Base-by-base conservation (phyloP, 2,329 filamentous ascomycete species). In the Calonectria montana region DNA sequence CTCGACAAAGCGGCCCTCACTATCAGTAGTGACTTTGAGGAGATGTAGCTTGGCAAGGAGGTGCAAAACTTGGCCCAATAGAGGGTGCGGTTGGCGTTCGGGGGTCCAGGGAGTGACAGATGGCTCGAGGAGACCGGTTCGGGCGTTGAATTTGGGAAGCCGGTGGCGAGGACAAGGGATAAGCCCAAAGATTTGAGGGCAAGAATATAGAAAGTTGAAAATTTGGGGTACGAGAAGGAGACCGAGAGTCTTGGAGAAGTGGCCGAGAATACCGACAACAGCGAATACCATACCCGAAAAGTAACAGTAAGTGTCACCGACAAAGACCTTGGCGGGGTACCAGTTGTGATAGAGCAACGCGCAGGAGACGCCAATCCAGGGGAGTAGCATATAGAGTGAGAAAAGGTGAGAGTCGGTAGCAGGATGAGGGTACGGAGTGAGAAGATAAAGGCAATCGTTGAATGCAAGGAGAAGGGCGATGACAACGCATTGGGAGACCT, bases 211-310 rank as follows among this genome's bases (percentile, higher is more conserved):
- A 82, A 98, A 98, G 87, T 99, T 99, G 89, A 97, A 95, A 78
- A 97, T 94, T 85, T 99, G 97, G 16, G 97, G 97, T 45, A 98
- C 88, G 77, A 99, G 93, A 10, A 99, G 88, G 63, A 99, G 90
- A 68, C 98, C 90, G 55, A 99, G 89, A 1, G 97, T 99, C 86
- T 99, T 99, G 87, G 94, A 97, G 86, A 99, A 99, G 86, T 99
- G 97, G 27, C 97, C 97, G 65, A 98, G 89, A 80, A 99, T 98
- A 74, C 95, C 95, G 75, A 98, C 97, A 53, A 98, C 96, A 66
- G 96, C 97, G 82, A 99, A 99, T 45, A 98, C 94, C 95, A 99
- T 99, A 76, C 97, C 97, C 0, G 97, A 97, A 83, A 99, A 98
- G 86, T 99, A 99, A 89, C 97, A 99, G 88, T 98, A 99, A 4